Evolutionary conservation across 495 filamentous ascomycete species (phyloP).

Genomic region (Poronia punctata): DNA sequence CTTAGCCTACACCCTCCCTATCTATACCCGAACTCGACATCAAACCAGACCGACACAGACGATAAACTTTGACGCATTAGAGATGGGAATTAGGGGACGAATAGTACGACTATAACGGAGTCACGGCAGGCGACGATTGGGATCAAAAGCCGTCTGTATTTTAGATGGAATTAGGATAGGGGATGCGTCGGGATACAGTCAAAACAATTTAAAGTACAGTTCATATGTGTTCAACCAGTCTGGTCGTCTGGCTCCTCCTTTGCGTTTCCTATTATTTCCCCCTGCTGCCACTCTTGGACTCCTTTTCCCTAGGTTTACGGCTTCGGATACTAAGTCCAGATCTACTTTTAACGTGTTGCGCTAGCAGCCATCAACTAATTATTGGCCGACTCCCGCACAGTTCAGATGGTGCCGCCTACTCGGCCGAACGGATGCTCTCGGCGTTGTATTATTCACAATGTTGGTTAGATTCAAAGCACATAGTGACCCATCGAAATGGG

Average conservation of each 20-base stretch:
- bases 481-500: slow-evolving; percentile 5
- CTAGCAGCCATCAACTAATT: no score
- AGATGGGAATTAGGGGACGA: slow-evolving; percentile 1
- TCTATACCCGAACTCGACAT: slow-evolving; percentile 12
- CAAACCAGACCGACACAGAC: slow-evolving; percentile 13
- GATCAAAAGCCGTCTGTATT: slow-evolving; percentile 1
- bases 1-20: no score
- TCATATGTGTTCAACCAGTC: neutral
- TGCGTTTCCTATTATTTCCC: no score
- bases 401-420: no score
- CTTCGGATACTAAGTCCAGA: no score
- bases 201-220: neutral
- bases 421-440: no score
- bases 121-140: slow-evolving; percentile 5
- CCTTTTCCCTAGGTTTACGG: no score
- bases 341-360: no score
- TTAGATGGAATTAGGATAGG: slow-evolving; percentile 2
- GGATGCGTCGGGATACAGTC: neutral
- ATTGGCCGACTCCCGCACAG: no score
- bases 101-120: slow-evolving; percentile 10
- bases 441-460: no score
- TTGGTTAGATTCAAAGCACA: no score
- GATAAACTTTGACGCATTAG: slow-evolving; percentile 1
- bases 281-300: no score
- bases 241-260: neutral